phyloP scores from a whole-genome alignment of 108 stramenopile species.

The Ochromonas danica region DNA sequence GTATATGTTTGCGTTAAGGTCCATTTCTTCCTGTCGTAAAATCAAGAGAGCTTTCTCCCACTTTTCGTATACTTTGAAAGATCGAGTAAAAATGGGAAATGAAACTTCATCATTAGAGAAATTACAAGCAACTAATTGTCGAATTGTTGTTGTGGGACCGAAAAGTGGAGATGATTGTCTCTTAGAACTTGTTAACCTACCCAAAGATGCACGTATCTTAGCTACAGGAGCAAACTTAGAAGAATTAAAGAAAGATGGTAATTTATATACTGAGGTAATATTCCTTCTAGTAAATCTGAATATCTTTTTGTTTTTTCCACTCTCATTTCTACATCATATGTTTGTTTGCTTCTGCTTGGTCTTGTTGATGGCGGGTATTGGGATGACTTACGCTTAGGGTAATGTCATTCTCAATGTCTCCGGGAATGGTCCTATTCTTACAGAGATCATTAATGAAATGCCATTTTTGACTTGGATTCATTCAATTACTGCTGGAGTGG shows the following conservation, averaged over 20 bases:
- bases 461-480: conserved; percentile 51
- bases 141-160: conserved; percentile 33
- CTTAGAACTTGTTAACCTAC: background rate
- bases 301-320: background rate
- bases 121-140: conserved; percentile 9
- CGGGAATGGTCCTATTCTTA: background rate
- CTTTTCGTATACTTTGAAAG: no score
- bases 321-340: no score
- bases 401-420: conserved; percentile 30
- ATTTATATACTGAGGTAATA: conserved; percentile 26
- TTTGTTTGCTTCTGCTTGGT: no score
- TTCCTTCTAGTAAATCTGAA: background rate
- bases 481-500: conserved; percentile 47
- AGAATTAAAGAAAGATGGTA: conserved; percentile 34
- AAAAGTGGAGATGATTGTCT: conserved; percentile 25
- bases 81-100: background rate
- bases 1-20: no score
- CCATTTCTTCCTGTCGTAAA: no score
- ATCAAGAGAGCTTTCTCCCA: no score
- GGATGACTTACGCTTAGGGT: background rate
- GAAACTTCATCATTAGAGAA: background rate
- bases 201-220: conserved; percentile 11
- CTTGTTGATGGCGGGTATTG: no score
- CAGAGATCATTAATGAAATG: conserved; percentile 35
- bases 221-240: conserved; percentile 20